These are phyloP conservation scores for Hygrophila difformis DNA, from an alignment of 257 asterid genomes.

Conservation along the genomic window DNA sequence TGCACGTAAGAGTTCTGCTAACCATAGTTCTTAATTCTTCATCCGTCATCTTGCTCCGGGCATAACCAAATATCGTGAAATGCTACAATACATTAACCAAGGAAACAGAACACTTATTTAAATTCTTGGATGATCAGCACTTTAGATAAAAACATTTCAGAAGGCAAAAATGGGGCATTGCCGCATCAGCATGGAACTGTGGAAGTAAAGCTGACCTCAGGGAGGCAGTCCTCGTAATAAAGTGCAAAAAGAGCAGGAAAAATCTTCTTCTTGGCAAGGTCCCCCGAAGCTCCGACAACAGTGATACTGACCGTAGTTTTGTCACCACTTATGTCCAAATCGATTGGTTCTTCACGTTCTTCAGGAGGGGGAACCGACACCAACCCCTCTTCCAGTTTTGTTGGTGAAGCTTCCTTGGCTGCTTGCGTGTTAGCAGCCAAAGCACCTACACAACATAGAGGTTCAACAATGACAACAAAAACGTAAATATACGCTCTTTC, in stretches of 20 bases:
- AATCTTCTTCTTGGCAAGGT: constrained; percentile 94
- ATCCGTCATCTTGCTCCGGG: constrained; percentile 99
- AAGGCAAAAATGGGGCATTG: neutral
- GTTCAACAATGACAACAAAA: constrained; percentile 14
- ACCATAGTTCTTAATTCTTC: constrained; percentile 78
- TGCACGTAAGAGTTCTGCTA: constrained; percentile 90
- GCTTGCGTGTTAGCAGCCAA: constrained; percentile 23
- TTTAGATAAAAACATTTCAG: neutral
- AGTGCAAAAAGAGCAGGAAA: constrained; percentile 96
- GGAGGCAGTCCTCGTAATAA: constrained; percentile 81
- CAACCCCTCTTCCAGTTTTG: constrained; percentile 35
- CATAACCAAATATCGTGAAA: constrained; percentile 84
- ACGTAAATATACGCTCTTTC: neutral
- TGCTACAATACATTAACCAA: constrained; percentile 70
- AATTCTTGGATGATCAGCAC: neutral
- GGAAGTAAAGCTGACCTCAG: constrained; percentile 48
- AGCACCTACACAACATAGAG: constrained; percentile 29
- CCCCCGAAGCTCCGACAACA: constrained; percentile 94
- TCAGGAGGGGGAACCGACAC: constrained; percentile 27
- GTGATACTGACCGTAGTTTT: constrained; percentile 75
- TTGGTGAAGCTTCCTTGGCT: constrained; percentile 24
- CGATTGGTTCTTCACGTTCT: constrained; percentile 19
- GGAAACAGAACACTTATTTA: too few relatives aligned
- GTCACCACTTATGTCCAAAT: constrained; percentile 16
- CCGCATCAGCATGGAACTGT: too few relatives aligned